Evolutionary conservation across 805 yeast species (phyloP).

Genomic region (Lachancea meyersii): DNA sequence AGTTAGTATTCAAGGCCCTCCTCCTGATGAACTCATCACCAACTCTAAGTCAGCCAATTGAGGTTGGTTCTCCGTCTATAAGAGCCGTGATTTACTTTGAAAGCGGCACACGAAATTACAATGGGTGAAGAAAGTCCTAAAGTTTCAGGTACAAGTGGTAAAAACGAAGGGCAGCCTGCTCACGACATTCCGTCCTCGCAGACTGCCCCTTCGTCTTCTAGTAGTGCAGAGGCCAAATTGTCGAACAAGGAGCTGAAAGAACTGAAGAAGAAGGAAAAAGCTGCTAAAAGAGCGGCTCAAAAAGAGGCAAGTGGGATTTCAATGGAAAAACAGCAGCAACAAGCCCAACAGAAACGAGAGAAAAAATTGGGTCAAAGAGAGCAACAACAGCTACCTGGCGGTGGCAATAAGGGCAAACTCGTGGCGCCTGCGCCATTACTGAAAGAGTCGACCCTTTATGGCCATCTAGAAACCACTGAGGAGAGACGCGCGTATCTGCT

Average conservation of each 20-base stretch:
- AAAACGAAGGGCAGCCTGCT: not conserved
- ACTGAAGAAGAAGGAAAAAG: constrained; percentile 82
- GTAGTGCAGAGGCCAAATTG: constrained; percentile 31
- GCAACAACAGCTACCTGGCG: constrained; percentile 39
- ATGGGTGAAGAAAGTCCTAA: constrained; percentile 2
- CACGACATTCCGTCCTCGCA: constrained; percentile 2
- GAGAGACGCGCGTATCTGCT: constrained; percentile 49
- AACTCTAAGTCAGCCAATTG: not conserved
- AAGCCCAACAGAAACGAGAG: constrained; percentile 40
- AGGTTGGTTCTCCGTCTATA: not conserved
- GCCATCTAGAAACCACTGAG: constrained; percentile 74
- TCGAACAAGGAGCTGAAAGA: constrained; percentile 83
- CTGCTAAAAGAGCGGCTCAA: constrained; percentile 85
- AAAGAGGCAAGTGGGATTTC: constrained; percentile 62
- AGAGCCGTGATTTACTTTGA: not conserved
- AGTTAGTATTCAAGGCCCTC: not conserved
- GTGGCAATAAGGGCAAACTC: constrained; percentile 39
- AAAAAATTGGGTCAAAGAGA: constrained; percentile 37
- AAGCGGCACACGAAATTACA: not conserved
- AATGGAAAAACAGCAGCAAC: constrained; percentile 34
- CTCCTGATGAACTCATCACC: not conserved
- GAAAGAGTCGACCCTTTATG: constrained; percentile 60
- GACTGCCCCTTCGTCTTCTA: not conserved
- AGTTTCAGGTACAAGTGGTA: not conserved
- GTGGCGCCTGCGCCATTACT: constrained; percentile 29